A percentile compares a stretch with the other conserved stretches of the same genome.
Conservation (phyloP, 2,329 filamentous ascomycete species). For the Botryotinia narcissicola region DNA sequence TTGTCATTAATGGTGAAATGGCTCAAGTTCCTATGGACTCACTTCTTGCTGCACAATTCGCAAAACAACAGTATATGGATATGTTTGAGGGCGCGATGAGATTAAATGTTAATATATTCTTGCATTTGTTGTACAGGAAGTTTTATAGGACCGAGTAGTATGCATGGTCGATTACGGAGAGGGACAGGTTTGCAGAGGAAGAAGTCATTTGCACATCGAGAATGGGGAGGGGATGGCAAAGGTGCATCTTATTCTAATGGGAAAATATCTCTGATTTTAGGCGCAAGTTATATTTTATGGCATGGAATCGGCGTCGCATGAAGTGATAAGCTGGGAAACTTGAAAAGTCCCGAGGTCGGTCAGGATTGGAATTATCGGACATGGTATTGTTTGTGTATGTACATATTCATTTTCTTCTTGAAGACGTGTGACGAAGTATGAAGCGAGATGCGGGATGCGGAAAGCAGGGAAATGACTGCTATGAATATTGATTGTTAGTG, state of each 20-base stretch:
- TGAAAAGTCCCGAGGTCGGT: constrained; percentile 14
- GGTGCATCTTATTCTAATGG: constrained; percentile 1
- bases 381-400: constrained; percentile 33
- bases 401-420: constrained; percentile 32
- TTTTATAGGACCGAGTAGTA: constrained; percentile 72
- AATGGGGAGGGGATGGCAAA: neutral
- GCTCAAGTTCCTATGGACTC: constrained; percentile 89
- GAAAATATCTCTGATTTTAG: constrained; percentile 6
- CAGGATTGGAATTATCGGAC: constrained; percentile 22
- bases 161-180: neutral
- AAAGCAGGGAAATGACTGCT: constrained; percentile 24
- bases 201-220: neutral
- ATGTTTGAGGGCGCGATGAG: constrained; percentile 82
- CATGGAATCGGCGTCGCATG: constrained; percentile 32
- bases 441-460: neutral
- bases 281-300: constrained; percentile 25
- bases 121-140: constrained; percentile 98
- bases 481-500: constrained; percentile 23
- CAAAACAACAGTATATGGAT: constrained; percentile 94
- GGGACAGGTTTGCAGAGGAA: neutral
- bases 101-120: constrained; percentile 92
- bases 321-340: constrained; percentile 18
- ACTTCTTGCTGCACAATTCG: constrained; percentile 92
- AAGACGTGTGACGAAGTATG: constrained; percentile 2
- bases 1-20: constrained; percentile 93